Conservation (phyloP, 805 yeast genomes). For the Candida arabinofermentans region DNA sequence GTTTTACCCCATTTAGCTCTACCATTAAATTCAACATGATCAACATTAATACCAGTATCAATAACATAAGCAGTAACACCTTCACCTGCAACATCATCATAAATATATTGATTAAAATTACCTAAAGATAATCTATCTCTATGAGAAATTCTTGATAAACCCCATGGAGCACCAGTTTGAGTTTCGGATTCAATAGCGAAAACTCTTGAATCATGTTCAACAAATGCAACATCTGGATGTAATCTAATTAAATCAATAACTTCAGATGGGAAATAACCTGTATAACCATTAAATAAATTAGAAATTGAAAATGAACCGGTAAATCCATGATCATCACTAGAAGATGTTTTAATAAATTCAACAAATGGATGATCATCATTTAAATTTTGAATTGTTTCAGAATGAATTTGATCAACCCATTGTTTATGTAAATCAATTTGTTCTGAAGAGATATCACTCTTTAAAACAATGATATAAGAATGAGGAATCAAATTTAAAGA, state of each 20-base stretch:
- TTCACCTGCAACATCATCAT: slow-evolving; percentile 69
- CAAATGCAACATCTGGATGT: slow-evolving; percentile 50
- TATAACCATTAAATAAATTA: slow-evolving; percentile 65
- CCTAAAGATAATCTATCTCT: slow-evolving; percentile 65
- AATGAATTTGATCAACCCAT: slow-evolving; percentile 56
- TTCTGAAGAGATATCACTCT: slow-evolving; percentile 52
- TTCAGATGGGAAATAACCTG: slow-evolving; percentile 76
- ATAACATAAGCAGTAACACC: slow-evolving; percentile 85
- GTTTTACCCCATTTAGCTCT: slow-evolving; percentile 88
- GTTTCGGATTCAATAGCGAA: slow-evolving; percentile 56
- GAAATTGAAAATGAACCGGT: slow-evolving; percentile 59
- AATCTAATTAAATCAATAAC: slow-evolving; percentile 65
- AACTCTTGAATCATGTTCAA: slow-evolving; percentile 75
- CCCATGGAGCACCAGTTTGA: slow-evolving; percentile 92
- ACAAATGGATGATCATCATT: slow-evolving; percentile 27
- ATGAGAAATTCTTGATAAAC: slow-evolving; percentile 86
- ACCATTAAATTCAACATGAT: slow-evolving; percentile 75
- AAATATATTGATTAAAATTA: slow-evolving; percentile 68
- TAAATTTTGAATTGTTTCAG: slow-evolving; percentile 32
- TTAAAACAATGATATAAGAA: slow-evolving; percentile 84
- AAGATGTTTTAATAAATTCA: slow-evolving; percentile 24
- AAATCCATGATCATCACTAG: too few relatives aligned
- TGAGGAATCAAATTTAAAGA: slow-evolving; percentile 53
- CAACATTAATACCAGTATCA: slow-evolving; percentile 81
- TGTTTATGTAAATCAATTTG: slow-evolving; percentile 62